A percentile compares a stretch with the other conserved stretches of the same genome.
phyloP scores from a whole-genome alignment of 1,284 basidiomycete genomes.

The Cutaneotrichosporon sp. region DNA sequence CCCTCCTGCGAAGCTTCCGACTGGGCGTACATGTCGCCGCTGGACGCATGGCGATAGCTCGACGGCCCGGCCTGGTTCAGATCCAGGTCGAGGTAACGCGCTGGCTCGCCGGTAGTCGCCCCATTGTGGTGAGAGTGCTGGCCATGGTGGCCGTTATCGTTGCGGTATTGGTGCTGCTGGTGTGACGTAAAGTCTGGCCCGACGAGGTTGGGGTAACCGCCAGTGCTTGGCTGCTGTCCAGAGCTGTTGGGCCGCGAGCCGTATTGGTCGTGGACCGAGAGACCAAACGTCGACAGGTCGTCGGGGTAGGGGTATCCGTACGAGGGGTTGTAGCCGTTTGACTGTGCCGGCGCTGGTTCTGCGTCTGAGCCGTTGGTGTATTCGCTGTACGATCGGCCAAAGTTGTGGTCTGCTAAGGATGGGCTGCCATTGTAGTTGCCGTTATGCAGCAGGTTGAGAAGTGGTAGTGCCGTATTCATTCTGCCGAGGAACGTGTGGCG shows the following conservation, averaged over 20 bases:
- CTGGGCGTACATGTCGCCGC: conserved; percentile 16
- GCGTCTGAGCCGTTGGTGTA: conserved; percentile 24
- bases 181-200: conserved; percentile 25
- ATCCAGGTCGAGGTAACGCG: conserved; percentile 39
- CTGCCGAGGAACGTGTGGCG: background rate
- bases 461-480: conserved; percentile 26
- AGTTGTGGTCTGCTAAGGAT: conserved; percentile 14
- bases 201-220: conserved; percentile 24
- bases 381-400: conserved; percentile 21
- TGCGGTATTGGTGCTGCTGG: conserved; percentile 17
- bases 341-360: conserved; percentile 16
- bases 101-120: conserved; percentile 22
- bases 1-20: conserved; percentile 25
- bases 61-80: conserved; percentile 37
- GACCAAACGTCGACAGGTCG: conserved; percentile 16
- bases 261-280: conserved; percentile 13
- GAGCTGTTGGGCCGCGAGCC: conserved; percentile 10
- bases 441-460: conserved; percentile 26
- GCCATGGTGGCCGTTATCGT: conserved; percentile 15
- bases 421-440: conserved; percentile 20
- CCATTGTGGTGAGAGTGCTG: conserved; percentile 18
- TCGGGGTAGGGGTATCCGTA: conserved; percentile 15
- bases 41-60: conserved; percentile 24
- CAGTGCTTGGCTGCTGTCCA: conserved; percentile 6
- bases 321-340: conserved; percentile 10